These are phyloP conservation scores for Chlamydomonas urium DNA, from an alignment of 139 green algal genomes.

Conservation along the genomic window DNA sequence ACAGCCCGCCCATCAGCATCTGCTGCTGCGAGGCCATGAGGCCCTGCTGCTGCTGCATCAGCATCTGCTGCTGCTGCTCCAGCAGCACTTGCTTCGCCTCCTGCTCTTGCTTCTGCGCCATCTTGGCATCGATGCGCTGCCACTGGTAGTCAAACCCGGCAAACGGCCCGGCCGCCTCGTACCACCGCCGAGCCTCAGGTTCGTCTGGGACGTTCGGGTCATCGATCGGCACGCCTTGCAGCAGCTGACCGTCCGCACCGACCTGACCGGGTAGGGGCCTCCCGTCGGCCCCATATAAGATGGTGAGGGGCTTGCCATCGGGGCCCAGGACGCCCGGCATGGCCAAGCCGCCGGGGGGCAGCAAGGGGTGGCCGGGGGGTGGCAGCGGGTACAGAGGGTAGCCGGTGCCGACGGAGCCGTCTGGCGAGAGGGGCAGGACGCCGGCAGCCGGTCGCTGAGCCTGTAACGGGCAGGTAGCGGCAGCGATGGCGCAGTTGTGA, in stretches of 20 bases:
- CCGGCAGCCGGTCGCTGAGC: too few species aligned
- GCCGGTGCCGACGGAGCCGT: not conserved
- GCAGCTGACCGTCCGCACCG: slow-evolving; percentile 15
- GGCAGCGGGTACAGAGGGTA: slow-evolving; percentile 14
- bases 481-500: not conserved
- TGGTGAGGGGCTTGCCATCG: not conserved
- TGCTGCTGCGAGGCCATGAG: too few species aligned
- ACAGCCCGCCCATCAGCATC: too few species aligned
- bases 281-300: slow-evolving; percentile 5
- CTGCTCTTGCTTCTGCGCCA: slow-evolving; percentile 4
- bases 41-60: too few species aligned
- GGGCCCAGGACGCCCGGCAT: not conserved
- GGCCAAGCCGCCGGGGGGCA: not conserved
- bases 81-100: too few species aligned
- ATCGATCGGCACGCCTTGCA: slow-evolving; percentile 4
- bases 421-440: not conserved
- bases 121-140: not conserved
- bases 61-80: too few species aligned
- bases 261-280: not conserved
- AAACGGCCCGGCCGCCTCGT: slow-evolving; percentile 5
- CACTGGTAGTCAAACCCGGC: slow-evolving; percentile 12
- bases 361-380: slow-evolving; percentile 5
- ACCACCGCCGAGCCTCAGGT: too few species aligned
- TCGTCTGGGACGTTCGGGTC: not conserved
- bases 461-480: not conserved